These are phyloP conservation scores for Pholiota adiposa DNA, from an alignment of 1,284 basidiomycete genomes.

Conservation along the genomic window DNA sequence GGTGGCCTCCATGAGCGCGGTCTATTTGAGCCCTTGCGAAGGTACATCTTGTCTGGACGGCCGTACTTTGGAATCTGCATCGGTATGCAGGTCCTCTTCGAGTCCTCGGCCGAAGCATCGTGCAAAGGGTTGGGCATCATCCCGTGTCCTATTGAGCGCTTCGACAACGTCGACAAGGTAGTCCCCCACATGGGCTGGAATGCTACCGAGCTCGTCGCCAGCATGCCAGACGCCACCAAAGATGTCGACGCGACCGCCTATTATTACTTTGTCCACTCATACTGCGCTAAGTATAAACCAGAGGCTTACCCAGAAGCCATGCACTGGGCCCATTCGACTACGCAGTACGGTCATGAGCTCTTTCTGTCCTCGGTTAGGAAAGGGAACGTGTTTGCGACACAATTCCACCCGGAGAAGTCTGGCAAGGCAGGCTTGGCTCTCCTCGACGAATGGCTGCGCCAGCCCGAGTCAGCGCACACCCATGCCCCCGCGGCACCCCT, in stretches of 20 bases:
- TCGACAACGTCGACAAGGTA: conserved; percentile 73
- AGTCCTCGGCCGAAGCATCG: conserved; percentile 79
- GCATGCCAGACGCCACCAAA: conserved; percentile 36
- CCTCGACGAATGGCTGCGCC: conserved; percentile 83
- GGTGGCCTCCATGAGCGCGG: conserved; percentile 76
- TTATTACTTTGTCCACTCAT: conserved; percentile 99
- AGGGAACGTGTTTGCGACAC: conserved; percentile 91
- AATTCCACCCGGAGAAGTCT: conserved; percentile 99
- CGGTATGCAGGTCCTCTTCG: conserved; percentile 95
- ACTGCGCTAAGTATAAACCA: conserved; percentile 77
- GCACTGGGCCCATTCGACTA: conserved; percentile 84
- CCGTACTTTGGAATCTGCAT: conserved; percentile 99
- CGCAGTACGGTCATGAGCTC: conserved; percentile 93
- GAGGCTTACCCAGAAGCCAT: conserved; percentile 54
- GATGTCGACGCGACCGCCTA: conserved; percentile 56
- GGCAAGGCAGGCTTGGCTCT: conserved; percentile 89
- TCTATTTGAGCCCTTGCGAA: conserved; percentile 79
- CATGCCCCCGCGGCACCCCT: conserved; percentile 30
- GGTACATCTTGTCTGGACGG: conserved; percentile 87
- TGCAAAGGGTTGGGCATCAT: conserved; percentile 75
- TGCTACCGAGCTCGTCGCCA: conserved; percentile 57
- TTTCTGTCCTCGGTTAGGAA: conserved; percentile 88
- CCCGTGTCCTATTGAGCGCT: conserved; percentile 70
- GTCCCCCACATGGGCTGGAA: conserved; percentile 99
- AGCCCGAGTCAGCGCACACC: conserved; percentile 46